Conservation (phyloP, 768 basidiomycete species). For the Termitomyces sp. region DNA sequence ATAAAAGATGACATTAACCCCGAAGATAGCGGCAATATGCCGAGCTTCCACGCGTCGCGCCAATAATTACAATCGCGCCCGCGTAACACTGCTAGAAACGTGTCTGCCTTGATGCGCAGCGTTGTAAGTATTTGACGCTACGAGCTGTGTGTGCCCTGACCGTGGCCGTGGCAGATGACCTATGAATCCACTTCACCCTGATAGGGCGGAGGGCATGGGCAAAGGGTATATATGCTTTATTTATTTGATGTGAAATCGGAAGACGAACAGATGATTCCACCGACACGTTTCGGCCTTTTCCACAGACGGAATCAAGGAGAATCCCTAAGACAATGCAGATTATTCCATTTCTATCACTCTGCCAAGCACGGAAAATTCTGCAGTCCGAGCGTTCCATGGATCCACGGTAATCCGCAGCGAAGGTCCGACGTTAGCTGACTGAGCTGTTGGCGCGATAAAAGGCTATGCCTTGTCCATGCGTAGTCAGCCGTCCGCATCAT, state of each 20-base stretch:
- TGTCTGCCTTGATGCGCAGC: background rate
- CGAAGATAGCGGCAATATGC: constrained; percentile 10
- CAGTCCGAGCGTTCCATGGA: background rate
- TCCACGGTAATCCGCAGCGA: background rate
- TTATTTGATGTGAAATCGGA: constrained; percentile 1
- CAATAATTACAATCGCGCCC: background rate
- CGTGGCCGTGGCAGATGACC: background rate
- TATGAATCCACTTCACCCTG: background rate
- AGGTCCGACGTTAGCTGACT: background rate
- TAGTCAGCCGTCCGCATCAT: background rate
- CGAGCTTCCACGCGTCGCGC: constrained; percentile 3
- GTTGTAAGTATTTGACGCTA: background rate
- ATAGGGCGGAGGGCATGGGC: constrained; percentile 10
- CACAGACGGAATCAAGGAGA: background rate
- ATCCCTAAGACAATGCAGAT: background rate
- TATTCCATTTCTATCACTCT: background rate
- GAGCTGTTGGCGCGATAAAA: background rate
- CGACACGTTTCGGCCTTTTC: background rate
- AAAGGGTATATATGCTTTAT: background rate
- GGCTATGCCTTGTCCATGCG: background rate
- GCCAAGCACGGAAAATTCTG: background rate
- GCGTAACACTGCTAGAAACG: constrained; percentile 1
- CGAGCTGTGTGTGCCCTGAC: background rate
- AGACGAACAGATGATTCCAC: constrained; percentile 4
- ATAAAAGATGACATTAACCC: constrained; percentile 4